phyloP scores from a whole-genome alignment of 305 asterid species.

The Solanum hybrid region DNA sequence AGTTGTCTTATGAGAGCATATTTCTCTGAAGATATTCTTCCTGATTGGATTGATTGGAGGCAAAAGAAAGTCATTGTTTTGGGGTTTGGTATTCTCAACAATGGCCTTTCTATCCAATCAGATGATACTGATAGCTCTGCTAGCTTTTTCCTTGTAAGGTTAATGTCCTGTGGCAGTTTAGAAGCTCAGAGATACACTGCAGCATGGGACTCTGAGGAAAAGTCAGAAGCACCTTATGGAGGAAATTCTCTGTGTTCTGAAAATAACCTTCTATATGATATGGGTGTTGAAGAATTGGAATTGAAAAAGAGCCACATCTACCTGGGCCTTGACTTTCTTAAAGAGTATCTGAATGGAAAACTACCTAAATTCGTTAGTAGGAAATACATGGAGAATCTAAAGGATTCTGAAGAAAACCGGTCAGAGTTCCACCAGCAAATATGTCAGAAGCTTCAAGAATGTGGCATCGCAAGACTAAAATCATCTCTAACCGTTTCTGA shows the following conservation, averaged over 20 bases:
- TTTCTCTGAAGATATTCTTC: slow-evolving; percentile 34
- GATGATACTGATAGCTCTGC: slow-evolving; percentile 28
- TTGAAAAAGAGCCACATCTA: slow-evolving; percentile 22
- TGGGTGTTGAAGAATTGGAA: slow-evolving; percentile 11
- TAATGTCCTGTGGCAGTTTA: slow-evolving; percentile 66
- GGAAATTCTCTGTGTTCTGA: slow-evolving; percentile 21
- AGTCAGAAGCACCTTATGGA: slow-evolving; percentile 25
- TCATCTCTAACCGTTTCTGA: slow-evolving; percentile 17
- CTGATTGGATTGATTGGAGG: slow-evolving; percentile 79
- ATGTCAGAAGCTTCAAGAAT: slow-evolving; percentile 29
- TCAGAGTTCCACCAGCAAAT: slow-evolving; percentile 29
- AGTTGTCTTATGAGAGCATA: slow-evolving; percentile 46
- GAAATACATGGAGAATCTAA: slow-evolving; percentile 15
- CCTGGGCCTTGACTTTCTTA: slow-evolving; percentile 39
- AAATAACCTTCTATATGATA: slow-evolving; percentile 36
- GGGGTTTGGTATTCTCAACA: slow-evolving; percentile 58
- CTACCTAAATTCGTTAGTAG: slow-evolving; percentile 26
- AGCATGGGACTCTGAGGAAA: slow-evolving; percentile 27
- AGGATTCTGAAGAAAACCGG: slow-evolving; percentile 15
- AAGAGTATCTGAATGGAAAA: slow-evolving; percentile 39
- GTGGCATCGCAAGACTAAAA: slow-evolving; percentile 18
- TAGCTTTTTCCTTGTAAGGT: slow-evolving; percentile 48
- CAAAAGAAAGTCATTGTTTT: slow-evolving; percentile 43
- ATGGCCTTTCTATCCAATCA: slow-evolving; percentile 23
- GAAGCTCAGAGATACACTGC: slow-evolving; percentile 60